phyloP scores from a whole-genome alignment of 1,284 basidiomycete species.

The Trichosporon sp. region DNA sequence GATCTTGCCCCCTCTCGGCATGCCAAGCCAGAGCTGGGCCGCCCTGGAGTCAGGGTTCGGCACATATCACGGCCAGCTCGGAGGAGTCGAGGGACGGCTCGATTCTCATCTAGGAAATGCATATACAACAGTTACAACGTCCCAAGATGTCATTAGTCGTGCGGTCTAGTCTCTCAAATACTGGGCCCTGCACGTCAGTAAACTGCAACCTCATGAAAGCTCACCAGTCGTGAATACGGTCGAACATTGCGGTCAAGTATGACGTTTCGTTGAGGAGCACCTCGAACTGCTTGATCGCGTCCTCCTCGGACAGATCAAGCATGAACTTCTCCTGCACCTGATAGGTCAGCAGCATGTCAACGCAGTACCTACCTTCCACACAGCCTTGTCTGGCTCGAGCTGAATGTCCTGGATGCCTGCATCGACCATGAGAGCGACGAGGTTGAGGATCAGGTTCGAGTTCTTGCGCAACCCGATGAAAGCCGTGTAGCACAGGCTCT shows the following conservation, averaged over 20 bases:
- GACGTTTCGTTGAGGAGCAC: constrained; percentile 88
- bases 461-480: constrained; percentile 93
- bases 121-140: constrained; percentile 5
- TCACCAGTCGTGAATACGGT: constrained; percentile 67
- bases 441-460: constrained; percentile 94
- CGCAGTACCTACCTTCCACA: constrained; percentile 58
- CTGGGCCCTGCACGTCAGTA: constrained; percentile 34
- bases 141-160: not conserved
- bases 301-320: constrained; percentile 86
- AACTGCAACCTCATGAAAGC: not conserved
- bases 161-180: constrained; percentile 40
- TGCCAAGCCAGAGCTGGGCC: not conserved
- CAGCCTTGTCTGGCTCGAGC: constrained; percentile 60
- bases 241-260: constrained; percentile 86
- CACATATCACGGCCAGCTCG: not conserved
- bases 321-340: constrained; percentile 97
- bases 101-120: not conserved
- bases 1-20: not conserved
- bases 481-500: constrained; percentile 91
- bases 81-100: not conserved
- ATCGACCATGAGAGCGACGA: constrained; percentile 95
- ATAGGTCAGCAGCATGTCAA: not conserved
- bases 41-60: not conserved
- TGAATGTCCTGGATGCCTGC: constrained; percentile 98
- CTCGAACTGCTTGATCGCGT: constrained; percentile 96